These are phyloP conservation scores for Aureobasidium leucospermi DNA, from an alignment of 2,329 filamentous ascomycete species.

Conservation along the genomic window DNA sequence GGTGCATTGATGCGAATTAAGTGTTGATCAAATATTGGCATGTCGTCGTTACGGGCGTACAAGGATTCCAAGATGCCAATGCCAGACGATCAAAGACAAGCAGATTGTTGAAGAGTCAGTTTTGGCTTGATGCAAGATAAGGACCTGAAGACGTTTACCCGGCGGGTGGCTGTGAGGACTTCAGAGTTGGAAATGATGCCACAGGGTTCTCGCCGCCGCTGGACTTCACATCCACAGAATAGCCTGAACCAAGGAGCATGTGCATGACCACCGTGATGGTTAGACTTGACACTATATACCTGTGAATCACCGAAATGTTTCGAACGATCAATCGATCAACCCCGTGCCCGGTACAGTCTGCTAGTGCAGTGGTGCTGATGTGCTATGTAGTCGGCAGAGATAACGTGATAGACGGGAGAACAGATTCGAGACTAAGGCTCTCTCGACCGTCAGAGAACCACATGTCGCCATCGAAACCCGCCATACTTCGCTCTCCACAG, in stretches of 20 bases:
- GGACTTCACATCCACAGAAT: background rate
- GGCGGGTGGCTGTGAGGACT: background rate
- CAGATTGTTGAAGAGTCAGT: background rate
- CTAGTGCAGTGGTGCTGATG: no score
- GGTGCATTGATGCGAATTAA: background rate
- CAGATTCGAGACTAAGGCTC: no score
- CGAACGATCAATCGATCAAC: no score
- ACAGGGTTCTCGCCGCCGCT: background rate
- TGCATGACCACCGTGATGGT: background rate
- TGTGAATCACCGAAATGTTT: background rate
- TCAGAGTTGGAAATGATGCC: background rate
- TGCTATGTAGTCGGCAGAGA: no score
- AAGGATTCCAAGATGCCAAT: background rate
- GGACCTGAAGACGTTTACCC: background rate
- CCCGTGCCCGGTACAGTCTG: background rate
- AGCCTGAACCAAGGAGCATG: background rate
- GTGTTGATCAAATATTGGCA: constrained; percentile 8
- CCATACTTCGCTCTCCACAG: no score
- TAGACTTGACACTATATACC: background rate
- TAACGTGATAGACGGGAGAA: no score
- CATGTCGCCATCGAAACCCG: no score
- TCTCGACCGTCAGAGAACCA: no score
- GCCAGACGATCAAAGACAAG: background rate
- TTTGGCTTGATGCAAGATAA: background rate
- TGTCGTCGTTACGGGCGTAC: background rate